Evolutionary conservation across 1,139 yeast species (phyloP).

Genomic region (Magnusiomyces ingens): DNA sequence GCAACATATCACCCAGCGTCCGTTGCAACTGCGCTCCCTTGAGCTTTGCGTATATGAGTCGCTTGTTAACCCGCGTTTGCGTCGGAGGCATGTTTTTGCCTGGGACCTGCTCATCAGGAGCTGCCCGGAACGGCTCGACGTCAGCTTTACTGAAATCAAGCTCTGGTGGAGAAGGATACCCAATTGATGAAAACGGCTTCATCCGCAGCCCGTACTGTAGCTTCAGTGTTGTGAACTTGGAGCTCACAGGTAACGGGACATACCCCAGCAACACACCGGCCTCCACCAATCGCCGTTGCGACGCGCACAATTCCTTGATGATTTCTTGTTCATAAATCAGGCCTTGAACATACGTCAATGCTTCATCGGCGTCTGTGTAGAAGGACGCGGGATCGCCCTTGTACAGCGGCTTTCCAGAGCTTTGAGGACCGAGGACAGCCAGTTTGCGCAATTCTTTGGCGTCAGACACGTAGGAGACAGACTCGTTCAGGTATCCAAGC

Average conservation of each 20-base stretch:
- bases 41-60: neutral
- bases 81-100: neutral
- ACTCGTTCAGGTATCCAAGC: neutral
- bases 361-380: neutral
- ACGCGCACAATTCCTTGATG: constrained; percentile 31
- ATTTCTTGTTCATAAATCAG: constrained; percentile 1
- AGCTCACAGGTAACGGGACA: constrained; percentile 23
- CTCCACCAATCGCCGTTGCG: constrained; percentile 37
- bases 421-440: neutral
- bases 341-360: neutral
- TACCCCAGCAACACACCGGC: constrained; percentile 35
- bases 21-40: neutral
- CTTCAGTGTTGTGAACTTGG: constrained; percentile 41
- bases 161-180: constrained; percentile 49
- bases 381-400: constrained; percentile 4
- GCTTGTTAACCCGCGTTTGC: neutral
- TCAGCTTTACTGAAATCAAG: constrained; percentile 1
- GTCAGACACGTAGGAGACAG: neutral
- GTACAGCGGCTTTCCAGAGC: neutral
- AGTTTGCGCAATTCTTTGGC: neutral
- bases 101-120: neutral
- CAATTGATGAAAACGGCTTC: constrained; percentile 79
- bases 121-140: neutral
- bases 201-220: constrained; percentile 59
- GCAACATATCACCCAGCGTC: neutral